Conservation (phyloP, 805 yeast genomes). For the Nakazawaea wickerhamii region DNA sequence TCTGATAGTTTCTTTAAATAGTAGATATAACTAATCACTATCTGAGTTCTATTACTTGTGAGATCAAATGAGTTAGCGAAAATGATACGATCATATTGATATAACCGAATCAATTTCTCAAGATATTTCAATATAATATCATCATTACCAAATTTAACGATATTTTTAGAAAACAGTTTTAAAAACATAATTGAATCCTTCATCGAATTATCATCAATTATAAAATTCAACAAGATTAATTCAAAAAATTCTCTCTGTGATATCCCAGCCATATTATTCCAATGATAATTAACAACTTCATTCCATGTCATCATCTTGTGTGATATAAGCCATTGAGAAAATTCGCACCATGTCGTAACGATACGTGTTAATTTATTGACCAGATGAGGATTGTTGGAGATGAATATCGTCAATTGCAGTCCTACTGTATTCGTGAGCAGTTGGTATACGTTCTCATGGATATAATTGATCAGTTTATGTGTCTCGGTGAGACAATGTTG, state of each 20-base stretch:
- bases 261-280: slow-evolving; percentile 7
- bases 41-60: slow-evolving; percentile 7
- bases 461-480: background rate
- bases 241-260: slow-evolving; percentile 11
- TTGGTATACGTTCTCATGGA: background rate
- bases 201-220: background rate
- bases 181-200: background rate
- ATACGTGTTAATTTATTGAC: background rate
- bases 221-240: slow-evolving; percentile 1
- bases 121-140: background rate
- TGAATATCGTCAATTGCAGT: slow-evolving; percentile 9
- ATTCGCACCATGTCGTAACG: slow-evolving; percentile 5
- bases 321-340: slow-evolving; percentile 1
- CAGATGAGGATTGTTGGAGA: background rate
- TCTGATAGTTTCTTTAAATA: slow-evolving; percentile 5
- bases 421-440: slow-evolving; percentile 1
- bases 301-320: slow-evolving; percentile 5
- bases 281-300: slow-evolving; percentile 5
- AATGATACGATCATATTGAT: background rate
- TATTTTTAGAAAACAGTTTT: slow-evolving; percentile 1
- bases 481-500: background rate
- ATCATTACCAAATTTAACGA: slow-evolving; percentile 3
- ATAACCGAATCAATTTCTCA: background rate
- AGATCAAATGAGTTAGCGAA: slow-evolving; percentile 2
- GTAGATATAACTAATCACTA: slow-evolving; percentile 8